A percentile compares a stretch with the other conserved stretches of the same genome.
Conservation (phyloP, 2,329 filamentous ascomycete genomes). For the Ceratocystis papillata region DNA sequence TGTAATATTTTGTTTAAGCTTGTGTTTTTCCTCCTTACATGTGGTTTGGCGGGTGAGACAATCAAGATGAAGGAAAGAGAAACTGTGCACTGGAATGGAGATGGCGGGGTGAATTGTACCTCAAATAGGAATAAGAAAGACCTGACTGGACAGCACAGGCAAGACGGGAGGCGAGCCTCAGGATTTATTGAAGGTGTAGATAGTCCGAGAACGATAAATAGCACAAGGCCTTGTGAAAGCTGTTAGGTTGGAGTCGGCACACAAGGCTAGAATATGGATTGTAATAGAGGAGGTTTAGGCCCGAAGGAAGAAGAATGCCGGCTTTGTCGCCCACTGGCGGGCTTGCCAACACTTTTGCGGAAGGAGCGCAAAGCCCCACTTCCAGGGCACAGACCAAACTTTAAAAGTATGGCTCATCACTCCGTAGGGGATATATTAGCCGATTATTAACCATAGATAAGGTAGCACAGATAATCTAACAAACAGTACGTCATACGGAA, state of each 20-base stretch:
- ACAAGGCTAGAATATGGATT: neutral
- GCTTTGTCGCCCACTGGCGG: slow-evolving; percentile 7
- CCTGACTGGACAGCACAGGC: no score
- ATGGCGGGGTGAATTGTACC: slow-evolving; percentile 21
- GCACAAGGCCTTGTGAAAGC: neutral
- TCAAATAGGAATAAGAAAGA: slow-evolving; percentile 10
- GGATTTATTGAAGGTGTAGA: neutral
- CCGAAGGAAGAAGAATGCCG: slow-evolving; percentile 6
- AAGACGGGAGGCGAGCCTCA: no score
- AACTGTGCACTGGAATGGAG: slow-evolving; percentile 3
- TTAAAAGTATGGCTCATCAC: slow-evolving; percentile 18
- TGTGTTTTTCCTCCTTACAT: slow-evolving; percentile 16
- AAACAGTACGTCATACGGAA: no score
- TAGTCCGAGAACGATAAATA: neutral
- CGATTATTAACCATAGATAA: slow-evolving; percentile 9
- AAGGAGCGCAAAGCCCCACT: slow-evolving; percentile 12
- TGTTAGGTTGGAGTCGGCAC: neutral
- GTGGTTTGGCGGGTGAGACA: neutral
- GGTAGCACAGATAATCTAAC: neutral
- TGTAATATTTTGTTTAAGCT: slow-evolving; percentile 26
- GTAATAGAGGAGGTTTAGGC: neutral
- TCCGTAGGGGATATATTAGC: slow-evolving; percentile 9
- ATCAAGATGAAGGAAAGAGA: neutral
- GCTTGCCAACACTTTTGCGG: slow-evolving; percentile 10
- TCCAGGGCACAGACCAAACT: slow-evolving; percentile 20